Evolutionary conservation across 1,139 yeast genomes (phyloP).

Genomic region (Wickerhamiella pararugosa): DNA sequence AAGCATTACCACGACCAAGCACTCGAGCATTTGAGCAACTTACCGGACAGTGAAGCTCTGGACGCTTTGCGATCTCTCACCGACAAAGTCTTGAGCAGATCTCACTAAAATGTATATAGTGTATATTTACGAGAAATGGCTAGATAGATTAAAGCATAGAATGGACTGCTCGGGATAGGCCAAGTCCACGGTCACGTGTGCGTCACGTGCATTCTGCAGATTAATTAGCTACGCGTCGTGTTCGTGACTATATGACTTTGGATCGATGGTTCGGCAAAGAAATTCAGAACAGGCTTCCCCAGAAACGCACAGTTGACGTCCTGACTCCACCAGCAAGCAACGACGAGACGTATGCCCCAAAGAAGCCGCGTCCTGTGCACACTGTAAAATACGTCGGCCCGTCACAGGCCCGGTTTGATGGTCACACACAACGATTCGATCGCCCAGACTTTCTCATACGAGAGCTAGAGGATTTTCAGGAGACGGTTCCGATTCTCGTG

Average conservation of each 20-base stretch:
- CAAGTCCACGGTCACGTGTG: too few species aligned
- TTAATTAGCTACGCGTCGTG: too few species aligned
- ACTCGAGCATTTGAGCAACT: slow-evolving; percentile 41
- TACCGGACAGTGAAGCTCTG: slow-evolving; percentile 83
- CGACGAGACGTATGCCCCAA: neutral
- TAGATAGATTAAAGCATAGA: neutral
- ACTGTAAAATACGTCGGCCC: neutral
- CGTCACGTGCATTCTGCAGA: too few species aligned
- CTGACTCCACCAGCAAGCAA: neutral
- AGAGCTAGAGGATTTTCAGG: neutral
- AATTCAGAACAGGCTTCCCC: neutral
- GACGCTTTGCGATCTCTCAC: slow-evolving; percentile 79
- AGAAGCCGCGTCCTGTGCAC: neutral
- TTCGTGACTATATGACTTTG: neutral
- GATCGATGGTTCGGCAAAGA: neutral
- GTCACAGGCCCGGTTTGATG: neutral
- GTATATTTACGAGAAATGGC: slow-evolving; percentile 4
- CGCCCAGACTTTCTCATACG: neutral
- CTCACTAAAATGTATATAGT: neutral
- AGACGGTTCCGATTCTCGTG: neutral
- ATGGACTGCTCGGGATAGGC: too few species aligned
- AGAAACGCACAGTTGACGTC: neutral
- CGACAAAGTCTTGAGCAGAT: slow-evolving; percentile 53
- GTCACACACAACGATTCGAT: neutral
- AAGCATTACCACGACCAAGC: slow-evolving; percentile 65